Evolutionary conservation across 192 early-diverging fungal species (phyloP).

Genomic region (Coemansia sp.): DNA sequence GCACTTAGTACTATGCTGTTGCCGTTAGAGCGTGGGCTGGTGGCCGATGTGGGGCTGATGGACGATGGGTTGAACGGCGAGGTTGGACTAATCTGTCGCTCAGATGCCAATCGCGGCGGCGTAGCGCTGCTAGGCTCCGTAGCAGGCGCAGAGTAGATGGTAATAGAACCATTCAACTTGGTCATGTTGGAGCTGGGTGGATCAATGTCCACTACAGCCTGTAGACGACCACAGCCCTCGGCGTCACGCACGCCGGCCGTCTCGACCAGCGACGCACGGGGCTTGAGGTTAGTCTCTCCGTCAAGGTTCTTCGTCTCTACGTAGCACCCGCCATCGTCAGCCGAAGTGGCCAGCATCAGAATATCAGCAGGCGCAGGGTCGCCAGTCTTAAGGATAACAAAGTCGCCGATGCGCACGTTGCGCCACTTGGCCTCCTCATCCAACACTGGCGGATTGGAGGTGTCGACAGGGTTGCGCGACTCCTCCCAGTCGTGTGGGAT

Average conservation of each 20-base stretch:
- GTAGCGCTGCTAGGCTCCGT: conserved; percentile 19
- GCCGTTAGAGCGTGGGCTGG: conserved; percentile 3
- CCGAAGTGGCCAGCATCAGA: conserved; percentile 82
- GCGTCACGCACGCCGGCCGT: conserved; percentile 64
- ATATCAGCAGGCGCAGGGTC: conserved; percentile 92
- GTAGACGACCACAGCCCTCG: conserved; percentile 71
- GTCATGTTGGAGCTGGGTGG: conserved; percentile 83
- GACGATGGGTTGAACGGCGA: conserved; percentile 15
- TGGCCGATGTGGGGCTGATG: not conserved
- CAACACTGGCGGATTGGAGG: conserved; percentile 19
- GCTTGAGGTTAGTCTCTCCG: conserved; percentile 98
- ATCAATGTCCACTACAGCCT: conserved; percentile 80
- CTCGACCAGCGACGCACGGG: conserved; percentile 67
- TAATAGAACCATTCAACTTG: conserved; percentile 71
- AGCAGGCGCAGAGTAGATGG: conserved; percentile 35
- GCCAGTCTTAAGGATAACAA: conserved; percentile 80
- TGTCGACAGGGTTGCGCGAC: conserved; percentile 28
- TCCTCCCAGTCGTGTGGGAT: conserved; percentile 48
- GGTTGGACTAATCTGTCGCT: conserved; percentile 19
- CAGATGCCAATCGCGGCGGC: conserved; percentile 13
- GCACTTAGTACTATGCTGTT: conserved; percentile 2
- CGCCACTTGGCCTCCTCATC: conserved; percentile 77
- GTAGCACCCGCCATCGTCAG: conserved; percentile 82
- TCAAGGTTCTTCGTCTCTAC: conserved; percentile 99
- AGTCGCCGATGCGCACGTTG: conserved; percentile 85